Conservation (phyloP, 306 rosid species). For the Hippophae rhamnoides region DNA sequence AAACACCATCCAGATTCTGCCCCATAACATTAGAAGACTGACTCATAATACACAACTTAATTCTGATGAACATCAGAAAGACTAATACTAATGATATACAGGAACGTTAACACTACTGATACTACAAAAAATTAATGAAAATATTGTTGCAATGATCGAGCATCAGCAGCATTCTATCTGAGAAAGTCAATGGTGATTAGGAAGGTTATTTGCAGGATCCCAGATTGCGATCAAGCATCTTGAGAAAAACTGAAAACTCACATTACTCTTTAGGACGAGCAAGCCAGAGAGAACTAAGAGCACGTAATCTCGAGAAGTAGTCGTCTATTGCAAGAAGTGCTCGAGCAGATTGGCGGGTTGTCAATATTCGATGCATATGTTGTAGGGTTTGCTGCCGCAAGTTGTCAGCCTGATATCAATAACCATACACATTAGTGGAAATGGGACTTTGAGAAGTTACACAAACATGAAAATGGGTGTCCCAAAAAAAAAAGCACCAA, state of each 20-base stretch:
- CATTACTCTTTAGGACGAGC: constrained; percentile 85
- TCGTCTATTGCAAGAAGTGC: constrained; percentile 88
- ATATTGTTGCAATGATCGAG: constrained; percentile 9
- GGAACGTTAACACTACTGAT: constrained; percentile 1
- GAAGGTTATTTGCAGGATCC: constrained; percentile 10
- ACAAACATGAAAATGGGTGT: constrained; percentile 5
- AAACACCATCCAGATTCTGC: too few species aligned
- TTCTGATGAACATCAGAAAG: too few species aligned
- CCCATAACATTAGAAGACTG: too few species aligned
- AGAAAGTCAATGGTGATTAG: constrained; percentile 10
- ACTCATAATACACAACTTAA: too few species aligned
- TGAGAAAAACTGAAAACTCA: not conserved
- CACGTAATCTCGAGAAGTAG: constrained; percentile 76
- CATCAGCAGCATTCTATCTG: constrained; percentile 9
- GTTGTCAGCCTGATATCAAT: constrained; percentile 68
- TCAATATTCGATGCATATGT: constrained; percentile 92
- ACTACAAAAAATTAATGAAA: not conserved
- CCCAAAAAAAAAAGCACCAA: not conserved
- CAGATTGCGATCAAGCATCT: constrained; percentile 11
- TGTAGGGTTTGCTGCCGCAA: constrained; percentile 91
- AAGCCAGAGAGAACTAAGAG: constrained; percentile 95
- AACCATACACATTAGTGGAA: constrained; percentile 7
- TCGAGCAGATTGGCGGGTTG: constrained; percentile 94
- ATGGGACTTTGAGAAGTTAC: not conserved
- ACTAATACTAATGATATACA: constrained; percentile 8